These are phyloP conservation scores for Bruguiera gymnorhiza DNA, from an alignment of 345 rosid species.

Conservation along the genomic window DNA sequence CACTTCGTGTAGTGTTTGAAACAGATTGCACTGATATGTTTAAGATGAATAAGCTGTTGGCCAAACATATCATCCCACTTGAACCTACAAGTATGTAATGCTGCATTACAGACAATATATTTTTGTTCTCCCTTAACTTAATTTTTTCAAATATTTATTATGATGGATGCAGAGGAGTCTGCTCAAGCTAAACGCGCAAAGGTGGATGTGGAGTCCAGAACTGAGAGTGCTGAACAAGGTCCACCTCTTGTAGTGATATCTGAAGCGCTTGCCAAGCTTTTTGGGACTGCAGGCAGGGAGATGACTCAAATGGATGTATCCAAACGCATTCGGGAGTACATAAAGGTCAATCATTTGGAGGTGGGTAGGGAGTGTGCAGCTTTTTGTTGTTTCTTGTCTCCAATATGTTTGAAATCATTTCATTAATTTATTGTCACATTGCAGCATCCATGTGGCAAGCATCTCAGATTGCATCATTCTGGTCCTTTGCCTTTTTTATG, in stretches of 20 bases:
- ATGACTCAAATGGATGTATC: slow-evolving; percentile 58
- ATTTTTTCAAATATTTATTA: slow-evolving; percentile 8
- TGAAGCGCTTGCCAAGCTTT: slow-evolving; percentile 76
- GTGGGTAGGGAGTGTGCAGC: slow-evolving; percentile 31
- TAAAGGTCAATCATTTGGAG: slow-evolving; percentile 70
- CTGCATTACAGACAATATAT: not conserved
- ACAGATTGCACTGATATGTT: slow-evolving; percentile 99
- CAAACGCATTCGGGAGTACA: slow-evolving; percentile 71
- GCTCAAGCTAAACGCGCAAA: slow-evolving; percentile 69
- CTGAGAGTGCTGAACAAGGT: slow-evolving; percentile 43
- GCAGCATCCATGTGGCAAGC: not conserved
- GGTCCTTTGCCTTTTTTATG: not conserved
- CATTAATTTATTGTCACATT: not conserved
- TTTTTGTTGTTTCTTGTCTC: not conserved
- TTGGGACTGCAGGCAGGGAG: slow-evolving; percentile 61
- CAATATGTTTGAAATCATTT: not conserved
- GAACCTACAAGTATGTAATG: slow-evolving; percentile 69
- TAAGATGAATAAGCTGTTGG: slow-evolving; percentile 91
- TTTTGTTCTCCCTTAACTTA: slow-evolving; percentile 5
- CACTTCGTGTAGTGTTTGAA: slow-evolving; percentile 82
- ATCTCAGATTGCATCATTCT: slow-evolving; percentile 2
- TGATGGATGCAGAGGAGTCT: slow-evolving; percentile 58
- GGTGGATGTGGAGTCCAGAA: slow-evolving; percentile 52
- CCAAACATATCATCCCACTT: slow-evolving; percentile 84
- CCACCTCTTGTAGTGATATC: slow-evolving; percentile 50